Evolutionary conservation across 2,329 filamentous ascomycete species (phyloP), one percentile per base, ranked within the genome.

Genomic region (Thelonectria blattea): DNA sequence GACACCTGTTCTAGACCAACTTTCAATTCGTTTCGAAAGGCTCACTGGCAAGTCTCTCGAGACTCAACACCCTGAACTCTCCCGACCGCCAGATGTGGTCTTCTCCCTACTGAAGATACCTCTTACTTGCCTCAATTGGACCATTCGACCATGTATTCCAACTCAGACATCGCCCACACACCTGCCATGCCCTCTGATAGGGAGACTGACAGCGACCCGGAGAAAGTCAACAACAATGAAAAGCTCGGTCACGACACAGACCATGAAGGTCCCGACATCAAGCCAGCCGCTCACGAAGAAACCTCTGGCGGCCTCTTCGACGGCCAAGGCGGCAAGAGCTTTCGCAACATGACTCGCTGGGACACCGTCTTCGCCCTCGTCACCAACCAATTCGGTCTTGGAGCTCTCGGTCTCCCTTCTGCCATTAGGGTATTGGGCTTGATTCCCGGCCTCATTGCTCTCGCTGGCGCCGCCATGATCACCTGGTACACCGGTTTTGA

Each of bases 321-420:
- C 12, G 49, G 52, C 30, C 49, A 60, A 39, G 52, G 49, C 15
- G 52, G 56, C 32, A 53, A 53, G 10, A 60, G 54, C 48, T 62
- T 60, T 52, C 56, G 60, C 20, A 60, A 49, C 41, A 62, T 60
- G 60, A 53, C 47, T 47, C 48, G 49, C 27, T 56, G 58, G 51
- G 56, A 62, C 32, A 62, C 60, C 47, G 46, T 62, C 34, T 62
- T 62, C 47, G 56, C 60, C 39, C 60, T 62, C 42, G 51, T 62
- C 52, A 62, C 60, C 39, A 54, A 55, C 49, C 61, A 61, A 46
- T 58, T 63, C 39, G 58, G 61, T n/a, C 54, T 63, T 15, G 61
- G 58, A 32, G 54, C 54, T 37, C 61, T 61, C 22, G 53, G 58
- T 10, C 54, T 63, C 12, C 61, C 58, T 24, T 61, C 61, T 1